A percentile compares a stretch with the other conserved stretches of the same genome.
These are phyloP conservation scores for Torulaspora franciscae DNA, from an alignment of 805 yeast genomes.

Conservation along the genomic window DNA sequence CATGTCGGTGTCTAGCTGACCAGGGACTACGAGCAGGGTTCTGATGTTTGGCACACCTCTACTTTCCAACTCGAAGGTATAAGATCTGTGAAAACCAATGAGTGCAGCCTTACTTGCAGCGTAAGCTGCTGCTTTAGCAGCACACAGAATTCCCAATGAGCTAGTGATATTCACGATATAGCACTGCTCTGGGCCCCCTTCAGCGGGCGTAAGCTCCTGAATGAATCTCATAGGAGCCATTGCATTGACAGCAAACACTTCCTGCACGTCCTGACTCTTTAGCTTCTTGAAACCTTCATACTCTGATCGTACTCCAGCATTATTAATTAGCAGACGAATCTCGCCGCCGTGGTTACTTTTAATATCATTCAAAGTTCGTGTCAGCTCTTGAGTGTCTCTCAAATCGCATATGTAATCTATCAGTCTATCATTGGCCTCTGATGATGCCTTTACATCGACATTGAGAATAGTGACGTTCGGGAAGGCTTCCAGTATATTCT, in stretches of 20 bases:
- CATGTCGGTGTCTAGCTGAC: conserved; percentile 73
- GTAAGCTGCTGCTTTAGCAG: conserved; percentile 70
- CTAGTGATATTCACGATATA: conserved; percentile 76
- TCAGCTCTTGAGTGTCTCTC: conserved; percentile 43
- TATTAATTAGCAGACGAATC: conserved; percentile 67
- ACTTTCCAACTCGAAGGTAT: conserved; percentile 62
- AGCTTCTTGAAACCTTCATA: conserved; percentile 46
- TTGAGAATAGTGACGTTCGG: conserved; percentile 29
- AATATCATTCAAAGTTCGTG: conserved; percentile 39
- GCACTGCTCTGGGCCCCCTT: conserved; percentile 52
- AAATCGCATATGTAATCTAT: conserved; percentile 63
- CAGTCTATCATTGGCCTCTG: conserved; percentile 29
- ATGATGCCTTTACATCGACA: conserved; percentile 17
- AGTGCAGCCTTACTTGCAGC: conserved; percentile 86
- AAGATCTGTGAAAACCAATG: conserved; percentile 76
- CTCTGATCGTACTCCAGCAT: conserved; percentile 72
- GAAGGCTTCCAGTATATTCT: conserved; percentile 17
- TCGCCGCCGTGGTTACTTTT: conserved; percentile 41
- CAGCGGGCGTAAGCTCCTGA: conserved; percentile 58
- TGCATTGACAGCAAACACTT: conserved; percentile 58
- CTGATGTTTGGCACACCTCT: conserved; percentile 49
- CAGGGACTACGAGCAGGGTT: conserved; percentile 74
- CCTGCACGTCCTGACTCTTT: conserved; percentile 49
- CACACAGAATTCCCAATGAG: conserved; percentile 72
- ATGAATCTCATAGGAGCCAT: conserved; percentile 61